These are phyloP conservation scores for Sindora glabra DNA, from an alignment of 306 rosid genomes.

Conservation along the genomic window DNA sequence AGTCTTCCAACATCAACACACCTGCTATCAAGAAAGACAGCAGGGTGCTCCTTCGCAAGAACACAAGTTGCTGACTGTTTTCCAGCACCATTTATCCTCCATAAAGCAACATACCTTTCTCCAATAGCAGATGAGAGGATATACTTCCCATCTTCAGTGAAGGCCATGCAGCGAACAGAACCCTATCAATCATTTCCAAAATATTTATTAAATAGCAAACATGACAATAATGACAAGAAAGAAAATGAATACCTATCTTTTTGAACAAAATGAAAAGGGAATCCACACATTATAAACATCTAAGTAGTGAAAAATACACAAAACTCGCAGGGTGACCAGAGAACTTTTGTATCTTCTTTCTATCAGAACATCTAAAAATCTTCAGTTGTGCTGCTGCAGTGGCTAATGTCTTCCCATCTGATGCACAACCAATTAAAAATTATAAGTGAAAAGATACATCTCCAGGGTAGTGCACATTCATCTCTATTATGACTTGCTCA, in stretches of 20 bases:
- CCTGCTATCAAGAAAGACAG: constrained; percentile 72
- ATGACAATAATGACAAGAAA: not conserved
- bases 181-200: constrained; percentile 58
- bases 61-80: constrained; percentile 73
- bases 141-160: constrained; percentile 79
- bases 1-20: constrained; percentile 30
- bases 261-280: not conserved
- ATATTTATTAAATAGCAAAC: constrained; percentile 4
- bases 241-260: not conserved
- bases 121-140: constrained; percentile 78
- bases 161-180: constrained; percentile 72
- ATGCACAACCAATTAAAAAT: constrained; percentile 13
- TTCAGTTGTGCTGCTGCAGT: constrained; percentile 85
- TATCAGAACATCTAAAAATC: constrained; percentile 53
- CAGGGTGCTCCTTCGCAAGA: constrained; percentile 93
- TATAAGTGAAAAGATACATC: constrained; percentile 17
- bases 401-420: constrained; percentile 84
- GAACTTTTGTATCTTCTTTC: constrained; percentile 73
- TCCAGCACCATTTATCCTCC: constrained; percentile 59
- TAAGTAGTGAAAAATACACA: not conserved
- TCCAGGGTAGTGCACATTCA: constrained; percentile 1
- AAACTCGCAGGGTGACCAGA: constrained; percentile 96
- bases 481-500: too few species aligned
- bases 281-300: not conserved
- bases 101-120: constrained; percentile 83